Conservation (phyloP, 2,329 filamentous ascomycete species). For the Phaeosphaeria sp. region DNA sequence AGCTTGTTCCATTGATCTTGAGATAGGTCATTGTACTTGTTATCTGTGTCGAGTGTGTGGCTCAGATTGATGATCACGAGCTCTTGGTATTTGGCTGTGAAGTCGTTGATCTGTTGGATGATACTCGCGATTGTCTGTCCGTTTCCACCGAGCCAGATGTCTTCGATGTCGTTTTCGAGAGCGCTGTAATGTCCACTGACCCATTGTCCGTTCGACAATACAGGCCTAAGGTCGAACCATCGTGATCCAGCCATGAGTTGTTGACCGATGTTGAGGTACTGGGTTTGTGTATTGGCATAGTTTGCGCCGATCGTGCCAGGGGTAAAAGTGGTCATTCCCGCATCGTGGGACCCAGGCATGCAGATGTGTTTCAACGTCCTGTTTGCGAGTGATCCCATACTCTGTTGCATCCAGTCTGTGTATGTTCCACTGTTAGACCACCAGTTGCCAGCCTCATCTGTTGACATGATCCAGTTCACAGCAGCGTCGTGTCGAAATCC, state of each 20-base stretch:
- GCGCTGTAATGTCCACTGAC: slow-evolving; percentile 53
- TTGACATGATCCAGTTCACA: slow-evolving; percentile 49
- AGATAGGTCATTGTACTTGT: slow-evolving; percentile 48
- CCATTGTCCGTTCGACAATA: slow-evolving; percentile 49
- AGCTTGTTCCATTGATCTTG: slow-evolving; percentile 52
- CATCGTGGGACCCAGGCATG: slow-evolving; percentile 59
- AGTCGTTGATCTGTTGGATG: slow-evolving; percentile 55
- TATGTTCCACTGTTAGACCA: slow-evolving; percentile 47
- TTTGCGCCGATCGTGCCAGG: slow-evolving; percentile 49
- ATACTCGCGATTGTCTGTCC: slow-evolving; percentile 55
- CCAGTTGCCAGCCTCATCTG: slow-evolving; percentile 41
- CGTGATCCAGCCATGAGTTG: slow-evolving; percentile 57
- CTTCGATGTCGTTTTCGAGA: slow-evolving; percentile 39
- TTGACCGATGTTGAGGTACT: slow-evolving; percentile 54
- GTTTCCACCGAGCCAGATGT: slow-evolving; percentile 54
- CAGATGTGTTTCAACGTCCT: slow-evolving; percentile 55
- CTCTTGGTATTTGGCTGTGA: slow-evolving; percentile 54
- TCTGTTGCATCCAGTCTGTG: slow-evolving; percentile 52
- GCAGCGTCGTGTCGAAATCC: slow-evolving; percentile 46
- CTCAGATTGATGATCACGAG: slow-evolving; percentile 57
- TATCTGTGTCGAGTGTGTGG: slow-evolving; percentile 54
- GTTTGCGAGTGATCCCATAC: slow-evolving; percentile 45
- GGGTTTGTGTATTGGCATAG: slow-evolving; percentile 54
- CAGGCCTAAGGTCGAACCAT: slow-evolving; percentile 58
- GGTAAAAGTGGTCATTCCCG: slow-evolving; percentile 57